phyloP scores from a whole-genome alignment of 1,284 basidiomycete genomes.

The Ustilago loliicola region DNA sequence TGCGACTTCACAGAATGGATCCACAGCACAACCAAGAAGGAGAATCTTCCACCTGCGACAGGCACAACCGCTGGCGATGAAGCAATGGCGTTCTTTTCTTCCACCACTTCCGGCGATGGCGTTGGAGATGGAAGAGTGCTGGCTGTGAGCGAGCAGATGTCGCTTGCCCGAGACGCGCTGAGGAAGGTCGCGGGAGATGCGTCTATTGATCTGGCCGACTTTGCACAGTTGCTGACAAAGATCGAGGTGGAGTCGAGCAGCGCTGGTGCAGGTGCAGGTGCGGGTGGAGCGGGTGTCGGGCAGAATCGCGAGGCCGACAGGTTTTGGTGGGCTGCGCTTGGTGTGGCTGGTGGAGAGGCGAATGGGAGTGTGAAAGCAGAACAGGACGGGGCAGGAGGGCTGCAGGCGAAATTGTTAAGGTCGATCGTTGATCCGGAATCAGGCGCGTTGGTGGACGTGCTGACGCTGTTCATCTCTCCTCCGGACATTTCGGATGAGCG shows the following conservation, averaged over 20 bases:
- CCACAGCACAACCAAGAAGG: constrained; percentile 24
- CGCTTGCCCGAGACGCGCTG: constrained; percentile 41
- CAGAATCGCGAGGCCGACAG: constrained; percentile 21
- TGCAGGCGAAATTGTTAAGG: constrained; percentile 26
- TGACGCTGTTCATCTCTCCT: constrained; percentile 46
- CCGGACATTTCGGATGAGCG: constrained; percentile 41
- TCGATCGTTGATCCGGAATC: constrained; percentile 33
- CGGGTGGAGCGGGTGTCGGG: background rate
- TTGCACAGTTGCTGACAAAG: constrained; percentile 28
- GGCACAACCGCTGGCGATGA: constrained; percentile 10
- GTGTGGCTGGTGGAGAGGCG: background rate
- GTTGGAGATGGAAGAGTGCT: constrained; percentile 20
- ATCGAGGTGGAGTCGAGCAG: constrained; percentile 21
- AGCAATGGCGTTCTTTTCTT: constrained; percentile 21
- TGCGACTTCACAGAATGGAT: constrained; percentile 50
- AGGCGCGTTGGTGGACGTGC: constrained; percentile 38
- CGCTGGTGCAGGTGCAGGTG: background rate
- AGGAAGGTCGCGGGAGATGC: constrained; percentile 19
- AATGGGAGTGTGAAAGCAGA: constrained; percentile 10
- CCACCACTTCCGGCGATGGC: background rate
- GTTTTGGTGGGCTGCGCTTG: constrained; percentile 42
- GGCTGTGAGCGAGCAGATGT: constrained; percentile 51
- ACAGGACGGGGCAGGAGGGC: constrained; percentile 6
- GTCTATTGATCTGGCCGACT: constrained; percentile 32
- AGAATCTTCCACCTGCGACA: constrained; percentile 41